Evolutionary conservation across 2,329 filamentous ascomycete species (phyloP).

Genomic region (Colletotrichum sp.): DNA sequence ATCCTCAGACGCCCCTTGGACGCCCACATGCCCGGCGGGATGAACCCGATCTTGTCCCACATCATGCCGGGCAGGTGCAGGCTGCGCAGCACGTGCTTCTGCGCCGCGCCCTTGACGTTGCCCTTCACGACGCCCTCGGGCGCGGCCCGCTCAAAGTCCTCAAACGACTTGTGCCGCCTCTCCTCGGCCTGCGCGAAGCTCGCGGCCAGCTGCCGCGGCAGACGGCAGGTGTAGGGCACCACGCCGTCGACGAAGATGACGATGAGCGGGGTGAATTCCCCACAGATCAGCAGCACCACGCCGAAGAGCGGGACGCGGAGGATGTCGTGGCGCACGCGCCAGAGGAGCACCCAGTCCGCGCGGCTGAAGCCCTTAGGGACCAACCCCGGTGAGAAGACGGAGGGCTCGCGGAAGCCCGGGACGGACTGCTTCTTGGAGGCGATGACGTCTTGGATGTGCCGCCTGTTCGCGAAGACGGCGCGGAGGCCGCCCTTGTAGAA

Average conservation of each 20-base stretch:
- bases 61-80: slow-evolving; percentile 50
- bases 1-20: slow-evolving; percentile 58
- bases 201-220: slow-evolving; percentile 73
- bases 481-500: slow-evolving; percentile 91
- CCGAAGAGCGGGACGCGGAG: slow-evolving; percentile 81
- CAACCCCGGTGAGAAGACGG: slow-evolving; percentile 36
- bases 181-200: slow-evolving; percentile 61
- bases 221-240: slow-evolving; percentile 82
- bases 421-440: slow-evolving; percentile 50
- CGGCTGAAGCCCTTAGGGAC: slow-evolving; percentile 54
- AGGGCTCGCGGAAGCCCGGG: slow-evolving; percentile 62
- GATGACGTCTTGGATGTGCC: slow-evolving; percentile 51
- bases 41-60: slow-evolving; percentile 56
- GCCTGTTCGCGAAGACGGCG: slow-evolving; percentile 73
- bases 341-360: slow-evolving; percentile 72
- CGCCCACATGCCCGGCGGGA: slow-evolving; percentile 56
- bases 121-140: slow-evolving; percentile 38
- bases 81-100: slow-evolving; percentile 44
- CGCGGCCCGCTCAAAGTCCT: slow-evolving; percentile 37
- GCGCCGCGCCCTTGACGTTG: slow-evolving; percentile 25
- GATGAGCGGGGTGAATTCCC: slow-evolving; percentile 85
- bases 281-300: slow-evolving; percentile 76
- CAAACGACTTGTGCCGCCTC: slow-evolving; percentile 55
- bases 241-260: slow-evolving; percentile 73
- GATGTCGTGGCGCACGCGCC: slow-evolving; percentile 73